These are phyloP conservation scores for Dysphania ambrosioides DNA, from an alignment of 148 eudicot species.

Conservation along the genomic window DNA sequence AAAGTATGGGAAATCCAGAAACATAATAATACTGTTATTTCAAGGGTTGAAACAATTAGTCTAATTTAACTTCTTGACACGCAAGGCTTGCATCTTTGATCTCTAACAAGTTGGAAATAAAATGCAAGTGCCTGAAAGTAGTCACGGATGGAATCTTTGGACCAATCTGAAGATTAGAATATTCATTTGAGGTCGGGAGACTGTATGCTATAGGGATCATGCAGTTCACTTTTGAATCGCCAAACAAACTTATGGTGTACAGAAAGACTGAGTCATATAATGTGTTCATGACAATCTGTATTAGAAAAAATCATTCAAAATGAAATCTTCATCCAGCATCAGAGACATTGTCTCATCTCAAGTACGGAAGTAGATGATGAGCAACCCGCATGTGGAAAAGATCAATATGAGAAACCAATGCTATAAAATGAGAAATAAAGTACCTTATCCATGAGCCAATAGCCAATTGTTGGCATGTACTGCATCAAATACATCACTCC, in stretches of 20 bases:
- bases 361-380: background rate
- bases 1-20: too few relatives aligned
- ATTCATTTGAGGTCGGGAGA: background rate
- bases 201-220: background rate
- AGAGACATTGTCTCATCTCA: slow-evolving; percentile 7
- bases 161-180: background rate
- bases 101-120: background rate
- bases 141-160: background rate
- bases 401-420: background rate
- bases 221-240: background rate
- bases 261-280: background rate
- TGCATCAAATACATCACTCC: slow-evolving; percentile 92
- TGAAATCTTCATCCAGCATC: background rate
- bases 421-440: background rate
- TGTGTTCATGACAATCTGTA: background rate
- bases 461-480: slow-evolving; percentile 82
- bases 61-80: background rate
- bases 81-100: background rate
- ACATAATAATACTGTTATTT: background rate
- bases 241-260: background rate
- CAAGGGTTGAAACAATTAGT: background rate
- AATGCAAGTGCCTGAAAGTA: background rate
- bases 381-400: background rate
- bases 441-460: slow-evolving; percentile 97
- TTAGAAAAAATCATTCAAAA: background rate